phyloP scores from a whole-genome alignment of 2,329 filamentous ascomycete species.

The Chrysoporthe deuterocubensis region DNA sequence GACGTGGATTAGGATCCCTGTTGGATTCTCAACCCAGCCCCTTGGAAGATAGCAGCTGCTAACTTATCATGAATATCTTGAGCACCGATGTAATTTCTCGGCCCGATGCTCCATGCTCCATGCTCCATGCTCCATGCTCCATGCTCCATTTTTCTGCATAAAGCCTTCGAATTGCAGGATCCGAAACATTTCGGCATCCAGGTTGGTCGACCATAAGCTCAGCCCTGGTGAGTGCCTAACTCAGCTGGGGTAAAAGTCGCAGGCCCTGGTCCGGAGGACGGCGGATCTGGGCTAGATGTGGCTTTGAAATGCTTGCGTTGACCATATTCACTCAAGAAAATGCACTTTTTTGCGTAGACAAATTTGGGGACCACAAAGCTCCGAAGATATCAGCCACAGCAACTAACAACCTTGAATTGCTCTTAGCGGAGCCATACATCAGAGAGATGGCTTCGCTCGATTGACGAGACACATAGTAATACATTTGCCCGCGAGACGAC shows the following conservation, averaged over 20 bases:
- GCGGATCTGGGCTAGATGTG: neutral
- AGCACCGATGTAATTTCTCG: neutral
- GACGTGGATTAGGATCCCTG: neutral
- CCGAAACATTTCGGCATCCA: neutral
- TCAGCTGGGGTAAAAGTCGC: neutral
- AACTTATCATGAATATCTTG: neutral
- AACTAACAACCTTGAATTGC: too few species aligned
- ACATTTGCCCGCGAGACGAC: neutral
- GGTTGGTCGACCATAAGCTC: neutral
- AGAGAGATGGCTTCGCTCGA: too few species aligned
- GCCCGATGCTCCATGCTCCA: neutral
- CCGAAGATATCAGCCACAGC: neutral
- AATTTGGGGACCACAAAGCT: neutral
- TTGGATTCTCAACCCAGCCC: neutral
- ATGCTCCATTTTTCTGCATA: neutral
- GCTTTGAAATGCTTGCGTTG: neutral
- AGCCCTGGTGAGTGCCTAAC: neutral
- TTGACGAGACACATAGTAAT: neutral
- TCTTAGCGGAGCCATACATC: too few species aligned
- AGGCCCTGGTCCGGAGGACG: neutral
- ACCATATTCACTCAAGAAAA: neutral
- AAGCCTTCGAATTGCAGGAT: neutral
- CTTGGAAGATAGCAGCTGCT: neutral
- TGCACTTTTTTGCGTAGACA: neutral
- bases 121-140: too few species aligned